Evolutionary conservation across 139 green algal species (phyloP).

Genomic region (Volvox reticuliferus): DNA sequence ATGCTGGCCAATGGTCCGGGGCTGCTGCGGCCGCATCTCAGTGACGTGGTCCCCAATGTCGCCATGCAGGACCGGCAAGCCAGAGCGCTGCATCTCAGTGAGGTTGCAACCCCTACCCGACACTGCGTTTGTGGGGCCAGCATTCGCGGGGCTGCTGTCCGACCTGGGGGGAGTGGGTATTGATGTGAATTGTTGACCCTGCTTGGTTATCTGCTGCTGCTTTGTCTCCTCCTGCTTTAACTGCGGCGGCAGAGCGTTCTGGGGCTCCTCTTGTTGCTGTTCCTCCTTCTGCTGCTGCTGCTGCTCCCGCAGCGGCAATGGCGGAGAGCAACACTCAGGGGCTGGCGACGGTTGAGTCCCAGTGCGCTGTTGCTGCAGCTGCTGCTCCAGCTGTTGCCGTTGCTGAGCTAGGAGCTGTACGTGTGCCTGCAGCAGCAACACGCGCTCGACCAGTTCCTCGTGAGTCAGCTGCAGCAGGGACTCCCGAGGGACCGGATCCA

Average conservation of each 20-base stretch:
- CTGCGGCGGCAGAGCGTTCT: not conserved
- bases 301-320: not conserved
- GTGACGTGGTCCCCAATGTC: not conserved
- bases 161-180: not conserved
- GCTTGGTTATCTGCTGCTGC: not conserved
- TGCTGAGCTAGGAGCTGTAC: not conserved
- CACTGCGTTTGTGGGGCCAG: not conserved
- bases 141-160: not conserved
- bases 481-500: conserved; percentile 24
- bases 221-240: not conserved
- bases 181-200: not conserved
- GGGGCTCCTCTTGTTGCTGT: not conserved
- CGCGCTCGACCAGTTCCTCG: conserved; percentile 41
- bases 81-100: not conserved
- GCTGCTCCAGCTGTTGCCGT: conserved; percentile 1
- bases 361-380: not conserved
- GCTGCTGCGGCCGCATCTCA: not conserved
- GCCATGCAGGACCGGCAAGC: not conserved
- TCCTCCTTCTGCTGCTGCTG: not conserved
- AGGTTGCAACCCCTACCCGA: not conserved
- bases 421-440: conserved; percentile 29
- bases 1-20: not conserved
- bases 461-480: conserved; percentile 24
- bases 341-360: not conserved
- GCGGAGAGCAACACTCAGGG: not conserved